phyloP scores from a whole-genome alignment of 2,329 filamentous ascomycete genomes.

The Lecanicillium sp. region DNA sequence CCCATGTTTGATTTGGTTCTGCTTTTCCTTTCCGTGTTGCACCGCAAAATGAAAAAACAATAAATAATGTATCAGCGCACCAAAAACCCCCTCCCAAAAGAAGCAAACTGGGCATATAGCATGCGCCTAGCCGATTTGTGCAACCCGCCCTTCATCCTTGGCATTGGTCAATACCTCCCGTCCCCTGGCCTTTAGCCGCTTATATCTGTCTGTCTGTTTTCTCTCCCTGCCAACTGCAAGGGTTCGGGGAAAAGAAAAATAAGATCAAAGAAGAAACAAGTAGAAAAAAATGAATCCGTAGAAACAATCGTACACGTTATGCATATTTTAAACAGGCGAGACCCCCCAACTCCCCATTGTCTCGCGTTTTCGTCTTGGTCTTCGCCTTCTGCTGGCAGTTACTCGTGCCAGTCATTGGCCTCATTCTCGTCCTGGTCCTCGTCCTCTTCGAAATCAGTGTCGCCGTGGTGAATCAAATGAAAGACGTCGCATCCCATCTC shows the following conservation, averaged over 20 bases:
- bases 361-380: constrained; percentile 6
- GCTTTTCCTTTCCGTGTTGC: constrained; percentile 8
- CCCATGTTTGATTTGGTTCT: too few species aligned
- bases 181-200: too few species aligned
- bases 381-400: constrained; percentile 1
- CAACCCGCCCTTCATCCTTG: too few species aligned
- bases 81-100: neutral
- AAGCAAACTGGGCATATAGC: constrained; percentile 4
- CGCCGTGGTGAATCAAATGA: constrained; percentile 2
- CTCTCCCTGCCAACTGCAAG: neutral
- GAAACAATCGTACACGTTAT: constrained; percentile 12
- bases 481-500: constrained; percentile 3
- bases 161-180: too few species aligned
- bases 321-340: constrained; percentile 10
- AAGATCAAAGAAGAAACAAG: constrained; percentile 9
- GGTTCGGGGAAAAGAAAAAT: constrained; percentile 7
- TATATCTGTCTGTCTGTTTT: too few species aligned
- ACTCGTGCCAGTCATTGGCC: neutral
- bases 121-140: too few species aligned
- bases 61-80: constrained; percentile 6
- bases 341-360: constrained; percentile 7
- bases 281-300: constrained; percentile 10
- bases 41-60: constrained; percentile 6
- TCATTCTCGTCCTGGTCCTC: neutral
- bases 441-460: neutral